These are phyloP conservation scores for Cydonia oblonga DNA, from an alignment of 331 rosid species.

Conservation along the genomic window DNA sequence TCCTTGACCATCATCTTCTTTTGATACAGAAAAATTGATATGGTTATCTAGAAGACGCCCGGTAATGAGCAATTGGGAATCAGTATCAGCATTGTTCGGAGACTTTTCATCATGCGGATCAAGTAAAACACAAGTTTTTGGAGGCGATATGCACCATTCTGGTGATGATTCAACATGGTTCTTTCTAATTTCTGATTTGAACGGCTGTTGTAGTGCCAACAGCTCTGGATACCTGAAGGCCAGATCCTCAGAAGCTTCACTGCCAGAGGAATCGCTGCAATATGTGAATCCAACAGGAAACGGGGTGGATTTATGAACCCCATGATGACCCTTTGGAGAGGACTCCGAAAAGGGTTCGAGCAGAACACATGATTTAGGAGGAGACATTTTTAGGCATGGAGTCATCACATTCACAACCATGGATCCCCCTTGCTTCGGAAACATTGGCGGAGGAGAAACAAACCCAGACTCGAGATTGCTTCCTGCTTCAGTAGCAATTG, in stretches of 20 bases:
- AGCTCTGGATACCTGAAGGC: slow-evolving; percentile 64
- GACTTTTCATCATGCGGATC: slow-evolving; percentile 51
- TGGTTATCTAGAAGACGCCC: slow-evolving; percentile 6
- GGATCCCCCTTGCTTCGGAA: slow-evolving; percentile 33
- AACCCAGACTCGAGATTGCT: slow-evolving; percentile 15
- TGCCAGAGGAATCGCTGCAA: slow-evolving; percentile 33
- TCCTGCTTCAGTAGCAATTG: slow-evolving; percentile 21
- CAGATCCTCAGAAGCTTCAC: slow-evolving; percentile 32
- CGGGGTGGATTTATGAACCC: slow-evolving; percentile 51
- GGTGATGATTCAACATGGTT: slow-evolving; percentile 53
- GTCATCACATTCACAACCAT: slow-evolving; percentile 48
- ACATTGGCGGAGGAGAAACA: slow-evolving; percentile 21
- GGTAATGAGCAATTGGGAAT: neutral
- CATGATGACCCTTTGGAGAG: slow-evolving; percentile 19
- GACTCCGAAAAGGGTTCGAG: slow-evolving; percentile 71
- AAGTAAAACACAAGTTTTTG: slow-evolving; percentile 75
- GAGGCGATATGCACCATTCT: slow-evolving; percentile 77
- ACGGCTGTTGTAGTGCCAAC: slow-evolving; percentile 31
- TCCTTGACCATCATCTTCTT: slow-evolving; percentile 15
- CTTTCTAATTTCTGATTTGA: slow-evolving; percentile 33
- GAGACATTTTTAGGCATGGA: slow-evolving; percentile 77
- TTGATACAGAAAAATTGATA: neutral
- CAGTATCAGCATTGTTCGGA: slow-evolving; percentile 19
- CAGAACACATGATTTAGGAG: slow-evolving; percentile 75
- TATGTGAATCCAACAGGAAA: slow-evolving; percentile 57